Evolutionary conservation across 257 asterid genomes (phyloP).

Genomic region (Ajuga chamaepitys): DNA sequence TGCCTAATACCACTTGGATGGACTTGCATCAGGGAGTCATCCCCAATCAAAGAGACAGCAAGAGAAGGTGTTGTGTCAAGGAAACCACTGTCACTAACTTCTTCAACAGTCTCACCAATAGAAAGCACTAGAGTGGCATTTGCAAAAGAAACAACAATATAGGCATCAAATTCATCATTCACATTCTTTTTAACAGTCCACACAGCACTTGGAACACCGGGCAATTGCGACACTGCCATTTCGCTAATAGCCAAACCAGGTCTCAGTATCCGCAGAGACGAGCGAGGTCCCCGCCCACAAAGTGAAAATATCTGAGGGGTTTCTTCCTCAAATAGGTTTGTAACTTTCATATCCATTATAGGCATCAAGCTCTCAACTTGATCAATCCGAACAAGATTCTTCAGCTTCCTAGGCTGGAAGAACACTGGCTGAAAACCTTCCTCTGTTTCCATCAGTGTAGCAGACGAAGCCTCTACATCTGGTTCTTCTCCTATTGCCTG

Average conservation of each 20-base stretch:
- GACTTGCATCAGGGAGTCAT: constrained; percentile 98
- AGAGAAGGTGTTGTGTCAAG: constrained; percentile 96
- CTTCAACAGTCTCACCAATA: constrained; percentile 98
- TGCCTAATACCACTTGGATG: constrained; percentile 99
- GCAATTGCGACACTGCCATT: constrained; percentile 98
- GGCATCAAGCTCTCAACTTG: constrained; percentile 96
- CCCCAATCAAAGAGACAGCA: constrained; percentile 94
- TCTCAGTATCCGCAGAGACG: constrained; percentile 74
- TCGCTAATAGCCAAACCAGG: constrained; percentile 98
- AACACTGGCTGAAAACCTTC: constrained; percentile 98
- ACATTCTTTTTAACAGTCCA: constrained; percentile 97
- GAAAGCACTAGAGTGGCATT: constrained; percentile 99
- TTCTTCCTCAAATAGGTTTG: constrained; percentile 88
- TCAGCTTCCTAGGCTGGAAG: constrained; percentile 93
- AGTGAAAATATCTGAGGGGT: constrained; percentile 90
- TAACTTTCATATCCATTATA: constrained; percentile 89
- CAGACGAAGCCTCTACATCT: constrained; percentile 90
- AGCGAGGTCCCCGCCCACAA: constrained; percentile 98
- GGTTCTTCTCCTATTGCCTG: constrained; percentile 95
- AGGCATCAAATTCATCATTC: constrained; percentile 94
- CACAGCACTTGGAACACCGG: constrained; percentile 98
- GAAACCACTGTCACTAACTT: constrained; percentile 98
- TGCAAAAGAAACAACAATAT: constrained; percentile 93
- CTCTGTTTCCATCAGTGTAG: constrained; percentile 93
- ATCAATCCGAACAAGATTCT: constrained; percentile 86